Conservation (phyloP, 2,329 filamentous ascomycete genomes). For the Graphiopsis chlorocephala region DNA sequence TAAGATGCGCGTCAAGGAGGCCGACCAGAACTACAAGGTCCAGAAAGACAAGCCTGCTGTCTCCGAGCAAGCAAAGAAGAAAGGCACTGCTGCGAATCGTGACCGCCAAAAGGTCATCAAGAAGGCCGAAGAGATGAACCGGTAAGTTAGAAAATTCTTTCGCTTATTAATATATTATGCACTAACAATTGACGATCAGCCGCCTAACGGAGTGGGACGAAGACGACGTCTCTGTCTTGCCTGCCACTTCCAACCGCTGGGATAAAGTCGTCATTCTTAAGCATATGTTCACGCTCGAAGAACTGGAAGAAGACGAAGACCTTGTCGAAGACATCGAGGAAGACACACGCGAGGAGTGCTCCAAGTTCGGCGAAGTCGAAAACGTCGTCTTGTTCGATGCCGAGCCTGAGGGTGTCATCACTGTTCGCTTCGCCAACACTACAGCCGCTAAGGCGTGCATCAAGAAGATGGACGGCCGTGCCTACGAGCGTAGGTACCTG, state of each 20-base stretch:
- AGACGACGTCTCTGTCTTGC: constrained; percentile 65
- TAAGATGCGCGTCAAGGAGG: constrained; percentile 76
- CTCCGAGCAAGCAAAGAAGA: constrained; percentile 39
- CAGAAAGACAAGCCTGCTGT: constrained; percentile 60
- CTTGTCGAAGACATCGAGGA: constrained; percentile 89
- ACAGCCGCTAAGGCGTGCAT: constrained; percentile 72
- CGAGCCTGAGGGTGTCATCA: constrained; percentile 80
- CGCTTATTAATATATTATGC: not conserved
- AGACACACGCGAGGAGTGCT: constrained; percentile 86
- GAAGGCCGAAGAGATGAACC: constrained; percentile 83
- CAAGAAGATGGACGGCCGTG: constrained; percentile 69
- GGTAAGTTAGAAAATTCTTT: constrained; percentile 37
- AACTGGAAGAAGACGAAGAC: constrained; percentile 80
- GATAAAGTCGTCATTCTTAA: constrained; percentile 84
- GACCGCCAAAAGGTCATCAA: constrained; percentile 81
- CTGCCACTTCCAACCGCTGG: constrained; percentile 58
- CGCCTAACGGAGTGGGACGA: constrained; percentile 93
- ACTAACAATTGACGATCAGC: constrained; percentile 43
- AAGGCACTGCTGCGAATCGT: constrained; percentile 39
- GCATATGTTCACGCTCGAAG: constrained; percentile 86
- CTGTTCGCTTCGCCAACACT: constrained; percentile 72
- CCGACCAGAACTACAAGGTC: constrained; percentile 90
- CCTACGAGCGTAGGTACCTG: constrained; percentile 54
- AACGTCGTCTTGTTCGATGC: constrained; percentile 89
- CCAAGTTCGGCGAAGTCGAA: constrained; percentile 80